Evolutionary conservation across 1,284 basidiomycete genomes (phyloP).

Genomic region (Irpex sp.): DNA sequence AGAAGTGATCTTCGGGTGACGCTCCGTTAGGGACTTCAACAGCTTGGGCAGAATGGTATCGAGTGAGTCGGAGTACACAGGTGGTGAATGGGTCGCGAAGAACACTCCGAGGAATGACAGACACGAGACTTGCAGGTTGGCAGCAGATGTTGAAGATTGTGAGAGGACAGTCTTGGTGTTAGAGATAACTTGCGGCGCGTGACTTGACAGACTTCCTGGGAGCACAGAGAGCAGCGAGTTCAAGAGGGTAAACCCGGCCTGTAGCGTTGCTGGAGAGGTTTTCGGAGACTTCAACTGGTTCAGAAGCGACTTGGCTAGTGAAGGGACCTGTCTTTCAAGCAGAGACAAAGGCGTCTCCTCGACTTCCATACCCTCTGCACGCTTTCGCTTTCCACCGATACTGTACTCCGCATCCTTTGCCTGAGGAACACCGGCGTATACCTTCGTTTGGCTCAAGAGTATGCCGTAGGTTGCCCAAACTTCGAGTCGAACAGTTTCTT

Average conservation of each 20-base stretch:
- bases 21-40: conserved; percentile 76
- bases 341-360: conserved; percentile 81
- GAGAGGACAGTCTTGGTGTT: conserved; percentile 73
- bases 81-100: conserved; percentile 84
- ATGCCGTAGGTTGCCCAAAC: conserved; percentile 89
- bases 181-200: conserved; percentile 70
- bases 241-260: conserved; percentile 88
- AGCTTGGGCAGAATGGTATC: conserved; percentile 78
- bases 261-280: conserved; percentile 82
- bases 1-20: conserved; percentile 82
- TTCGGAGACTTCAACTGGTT: conserved; percentile 88
- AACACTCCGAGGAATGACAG: conserved; percentile 89
- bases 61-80: conserved; percentile 71
- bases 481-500: conserved; percentile 96
- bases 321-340: conserved; percentile 81
- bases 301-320: conserved; percentile 85
- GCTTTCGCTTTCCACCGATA: conserved; percentile 81
- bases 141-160: conserved; percentile 72
- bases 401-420: conserved; percentile 57
- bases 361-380: conserved; percentile 82
- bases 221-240: conserved; percentile 84
- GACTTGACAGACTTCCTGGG: conserved; percentile 84
- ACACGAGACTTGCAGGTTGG: conserved; percentile 82
- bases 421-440: conserved; percentile 73
- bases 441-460: conserved; percentile 86